A percentile compares a stretch with the other conserved stretches of the same genome.
Conservation (phyloP, 768 basidiomycete genomes). For the Exsudoporus frostii region DNA sequence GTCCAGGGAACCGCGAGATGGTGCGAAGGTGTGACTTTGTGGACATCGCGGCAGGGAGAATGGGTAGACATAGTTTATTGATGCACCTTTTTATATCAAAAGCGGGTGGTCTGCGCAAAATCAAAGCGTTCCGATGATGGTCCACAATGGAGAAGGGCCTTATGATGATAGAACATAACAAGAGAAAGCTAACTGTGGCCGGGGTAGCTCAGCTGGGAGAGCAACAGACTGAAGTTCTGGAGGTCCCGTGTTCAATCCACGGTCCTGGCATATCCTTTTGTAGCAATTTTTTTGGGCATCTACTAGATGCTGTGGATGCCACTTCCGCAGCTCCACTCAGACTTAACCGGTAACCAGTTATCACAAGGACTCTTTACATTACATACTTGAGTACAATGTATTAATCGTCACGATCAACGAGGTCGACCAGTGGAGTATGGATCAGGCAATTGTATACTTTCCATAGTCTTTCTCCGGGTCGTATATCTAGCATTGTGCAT, state of each 20-base stretch:
- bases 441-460: conserved; percentile 74
- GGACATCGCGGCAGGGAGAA: conserved; percentile 1
- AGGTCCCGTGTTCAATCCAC: conserved; percentile 81
- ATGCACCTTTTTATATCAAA: conserved; percentile 15
- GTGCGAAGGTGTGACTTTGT: neutral
- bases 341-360: no score
- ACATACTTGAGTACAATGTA: neutral
- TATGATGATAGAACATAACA: neutral
- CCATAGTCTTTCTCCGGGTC: conserved; percentile 94
- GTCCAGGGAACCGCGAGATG: neutral
- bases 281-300: neutral
- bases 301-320: neutral
- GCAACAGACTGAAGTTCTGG: conserved; percentile 73
- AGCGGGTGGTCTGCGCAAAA: neutral
- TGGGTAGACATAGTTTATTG: neutral
- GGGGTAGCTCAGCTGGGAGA: conserved; percentile 76
- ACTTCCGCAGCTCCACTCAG: no score
- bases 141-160: neutral
- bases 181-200: conserved; percentile 25
- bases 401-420: neutral
- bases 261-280: conserved; percentile 55
- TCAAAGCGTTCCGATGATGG: neutral
- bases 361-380: neutral
- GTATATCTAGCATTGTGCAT: conserved; percentile 56
- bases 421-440: neutral